Base-by-base conservation (phyloP, 805 yeast genomes). In the Suhomyces emberorum region DNA sequence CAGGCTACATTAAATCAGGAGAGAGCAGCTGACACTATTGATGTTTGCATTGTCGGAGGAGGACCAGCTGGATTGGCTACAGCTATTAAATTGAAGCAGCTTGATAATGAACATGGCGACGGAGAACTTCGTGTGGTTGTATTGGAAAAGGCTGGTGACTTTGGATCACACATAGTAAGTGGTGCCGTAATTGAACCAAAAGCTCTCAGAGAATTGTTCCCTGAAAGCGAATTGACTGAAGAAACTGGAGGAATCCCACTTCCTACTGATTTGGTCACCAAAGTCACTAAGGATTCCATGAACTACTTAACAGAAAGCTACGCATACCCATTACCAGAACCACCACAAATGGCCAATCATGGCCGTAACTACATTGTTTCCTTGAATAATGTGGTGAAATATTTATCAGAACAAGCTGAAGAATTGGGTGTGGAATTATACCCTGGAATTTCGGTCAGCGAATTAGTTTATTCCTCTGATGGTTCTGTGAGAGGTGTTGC, bases 11-110 rank as follows among this genome's bases (percentile, higher is more conserved):
- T 37, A 31, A 16, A n/a, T 8, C 82, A 77, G 43, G 86, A 81
- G 44, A 70, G 98, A 38, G 95, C 85, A 4, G 76, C 72, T 10
- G 98, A 93, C 54, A 76, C 77, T 21, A 96, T 87, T 18, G 98
- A 93, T 59, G 95, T 93, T 15, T 85, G 95, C 52, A 88, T 93
- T 34, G 95, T 93, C 2, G 98, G 98, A 28, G 98, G 95, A 23
- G 98, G 98, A 0, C 98, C 98, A 5, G 95, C 98, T 1, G 98
- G 98, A 3, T 67, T 93, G 34, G 89, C 96, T 1, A 83, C 98
- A 2, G 98, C 98, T 9, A 93, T 93, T 44, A 74, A 76, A 47
- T 68, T 88, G 39, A 93, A 93, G 59, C 96, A 89, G 57, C 63
- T 91, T 23, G 96, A 89, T 53, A 65, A 72, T 36, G 81, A 76